phyloP scores from a whole-genome alignment of 2,329 filamentous ascomycete species.

The Hymenoscyphus scutula region DNA sequence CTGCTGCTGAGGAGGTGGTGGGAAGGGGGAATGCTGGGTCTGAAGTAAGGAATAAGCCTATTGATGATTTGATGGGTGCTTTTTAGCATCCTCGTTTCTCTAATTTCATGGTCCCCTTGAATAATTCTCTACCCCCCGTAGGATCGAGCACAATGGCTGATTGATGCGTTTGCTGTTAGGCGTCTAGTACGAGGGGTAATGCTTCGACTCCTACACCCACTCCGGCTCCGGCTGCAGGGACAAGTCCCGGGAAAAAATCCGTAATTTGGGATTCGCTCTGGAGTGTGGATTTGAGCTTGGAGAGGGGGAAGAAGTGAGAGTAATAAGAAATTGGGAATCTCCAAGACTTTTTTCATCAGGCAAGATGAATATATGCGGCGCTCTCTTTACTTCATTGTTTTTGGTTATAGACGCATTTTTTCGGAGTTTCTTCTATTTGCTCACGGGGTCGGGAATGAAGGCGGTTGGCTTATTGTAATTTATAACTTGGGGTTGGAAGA shows the following conservation, averaged over 20 bases:
- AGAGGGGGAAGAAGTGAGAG: conserved; percentile 36
- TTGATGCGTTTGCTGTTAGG: not conserved
- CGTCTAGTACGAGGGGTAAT: not conserved
- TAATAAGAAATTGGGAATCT: not conserved
- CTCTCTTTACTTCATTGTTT: no score
- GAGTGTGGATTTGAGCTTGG: conserved; percentile 58
- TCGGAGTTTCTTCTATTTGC: not conserved
- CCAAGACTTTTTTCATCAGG: no score
- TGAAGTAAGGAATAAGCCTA: conserved; percentile 31
- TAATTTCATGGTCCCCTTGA: not conserved
- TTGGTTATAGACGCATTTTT: not conserved
- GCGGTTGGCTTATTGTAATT: not conserved
- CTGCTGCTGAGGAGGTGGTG: not conserved
- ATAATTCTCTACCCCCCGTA: not conserved
- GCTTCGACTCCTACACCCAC: conserved; percentile 10
- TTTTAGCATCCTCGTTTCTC: conserved; percentile 13
- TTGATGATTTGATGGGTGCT: conserved; percentile 33
- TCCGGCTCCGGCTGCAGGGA: conserved; percentile 18
- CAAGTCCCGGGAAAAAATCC: conserved; percentile 45
- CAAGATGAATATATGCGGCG: no score
- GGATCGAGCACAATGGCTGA: not conserved
- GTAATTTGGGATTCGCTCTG: conserved; percentile 62
- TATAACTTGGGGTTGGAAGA: not conserved
- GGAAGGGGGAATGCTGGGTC: conserved; percentile 8
- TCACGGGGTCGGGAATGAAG: not conserved